These are phyloP conservation scores for Xylariaceae sp. DNA, from an alignment of 2,329 filamentous ascomycete species.

Conservation along the genomic window DNA sequence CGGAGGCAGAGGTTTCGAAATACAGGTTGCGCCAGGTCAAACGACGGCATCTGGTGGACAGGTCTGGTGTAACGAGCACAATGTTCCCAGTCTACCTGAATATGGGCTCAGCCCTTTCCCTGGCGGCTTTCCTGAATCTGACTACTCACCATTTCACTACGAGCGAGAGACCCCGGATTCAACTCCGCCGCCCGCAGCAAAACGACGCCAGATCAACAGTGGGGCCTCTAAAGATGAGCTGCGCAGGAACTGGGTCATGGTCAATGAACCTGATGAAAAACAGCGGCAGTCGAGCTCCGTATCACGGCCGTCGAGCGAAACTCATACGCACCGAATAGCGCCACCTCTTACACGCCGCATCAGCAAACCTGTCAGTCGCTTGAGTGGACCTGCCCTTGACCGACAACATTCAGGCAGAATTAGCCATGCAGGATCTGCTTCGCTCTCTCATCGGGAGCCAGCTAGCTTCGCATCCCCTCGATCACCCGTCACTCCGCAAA, in stretches of 20 bases:
- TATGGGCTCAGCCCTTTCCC: constrained; percentile 18
- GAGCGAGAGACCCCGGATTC: constrained; percentile 32
- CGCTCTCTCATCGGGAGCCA: constrained; percentile 35
- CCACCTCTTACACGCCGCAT: constrained; percentile 38
- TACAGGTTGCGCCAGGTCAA: constrained; percentile 30
- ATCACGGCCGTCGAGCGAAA: constrained; percentile 20
- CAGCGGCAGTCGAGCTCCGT: constrained; percentile 15
- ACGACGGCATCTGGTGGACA: constrained; percentile 14
- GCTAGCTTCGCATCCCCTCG: constrained; percentile 52
- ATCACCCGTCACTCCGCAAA: constrained; percentile 27
- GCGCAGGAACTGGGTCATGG: constrained; percentile 67
- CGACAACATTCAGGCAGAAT: constrained; percentile 37
- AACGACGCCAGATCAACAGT: constrained; percentile 49
- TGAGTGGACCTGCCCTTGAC: constrained; percentile 24
- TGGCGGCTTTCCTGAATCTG: constrained; percentile 28
- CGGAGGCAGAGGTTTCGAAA: constrained; percentile 67
- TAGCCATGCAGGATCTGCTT: constrained; percentile 43
- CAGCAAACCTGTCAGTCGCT: constrained; percentile 35
- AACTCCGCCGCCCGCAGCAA: constrained; percentile 44
- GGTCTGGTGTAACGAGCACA: constrained; percentile 25
- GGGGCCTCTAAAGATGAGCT: constrained; percentile 49
- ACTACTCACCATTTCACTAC: constrained; percentile 29
- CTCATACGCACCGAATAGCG: constrained; percentile 27
- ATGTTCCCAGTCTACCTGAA: constrained; percentile 21
- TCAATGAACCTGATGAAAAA: constrained; percentile 38